Conservation (phyloP, 768 basidiomycete species). For the Rhodotorula babjevae region DNA sequence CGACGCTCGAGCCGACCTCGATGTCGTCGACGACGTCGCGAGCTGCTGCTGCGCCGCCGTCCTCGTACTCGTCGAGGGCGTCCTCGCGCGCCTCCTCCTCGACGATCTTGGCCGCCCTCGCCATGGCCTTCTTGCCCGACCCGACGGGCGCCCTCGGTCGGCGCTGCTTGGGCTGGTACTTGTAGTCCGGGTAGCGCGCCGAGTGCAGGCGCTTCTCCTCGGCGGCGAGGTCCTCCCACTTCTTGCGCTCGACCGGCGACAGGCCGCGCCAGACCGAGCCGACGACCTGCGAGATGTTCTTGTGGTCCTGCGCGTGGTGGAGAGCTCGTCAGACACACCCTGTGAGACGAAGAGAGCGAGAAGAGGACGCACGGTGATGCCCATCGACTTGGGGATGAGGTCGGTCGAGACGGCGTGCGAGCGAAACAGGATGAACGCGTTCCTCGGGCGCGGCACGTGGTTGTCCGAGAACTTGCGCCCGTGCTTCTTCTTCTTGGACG, state of each 20-base stretch:
- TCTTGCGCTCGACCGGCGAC: conserved; percentile 46
- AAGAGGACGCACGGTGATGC: conserved; percentile 48
- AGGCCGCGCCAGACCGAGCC: conserved; percentile 66
- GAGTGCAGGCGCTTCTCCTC: conserved; percentile 39
- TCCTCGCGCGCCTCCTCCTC: not conserved
- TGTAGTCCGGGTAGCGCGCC: conserved; percentile 36
- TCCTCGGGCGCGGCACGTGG: conserved; percentile 67
- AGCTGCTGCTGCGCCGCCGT: no score
- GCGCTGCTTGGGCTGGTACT: conserved; percentile 21
- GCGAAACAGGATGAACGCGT: conserved; percentile 75
- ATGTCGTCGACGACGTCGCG: not conserved
- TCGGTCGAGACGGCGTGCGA: conserved; percentile 66
- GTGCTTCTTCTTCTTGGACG: conserved; percentile 50
- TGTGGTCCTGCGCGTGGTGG: conserved; percentile 55
- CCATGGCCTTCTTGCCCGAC: conserved; percentile 8
- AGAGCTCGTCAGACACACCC: no score
- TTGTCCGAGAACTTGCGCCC: conserved; percentile 47
- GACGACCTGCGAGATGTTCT: conserved; percentile 66
- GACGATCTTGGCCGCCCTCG: conserved; percentile 1
- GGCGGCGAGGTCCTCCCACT: conserved; percentile 41
- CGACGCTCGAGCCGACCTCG: no score
- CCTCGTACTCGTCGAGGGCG: not conserved
- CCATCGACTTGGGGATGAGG: conserved; percentile 53
- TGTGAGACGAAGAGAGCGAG: no score
- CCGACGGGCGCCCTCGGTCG: not conserved